Evolutionary conservation across 176 grass and related monocot genomes (phyloP).

Genomic region (Oryza coarctata): DNA sequence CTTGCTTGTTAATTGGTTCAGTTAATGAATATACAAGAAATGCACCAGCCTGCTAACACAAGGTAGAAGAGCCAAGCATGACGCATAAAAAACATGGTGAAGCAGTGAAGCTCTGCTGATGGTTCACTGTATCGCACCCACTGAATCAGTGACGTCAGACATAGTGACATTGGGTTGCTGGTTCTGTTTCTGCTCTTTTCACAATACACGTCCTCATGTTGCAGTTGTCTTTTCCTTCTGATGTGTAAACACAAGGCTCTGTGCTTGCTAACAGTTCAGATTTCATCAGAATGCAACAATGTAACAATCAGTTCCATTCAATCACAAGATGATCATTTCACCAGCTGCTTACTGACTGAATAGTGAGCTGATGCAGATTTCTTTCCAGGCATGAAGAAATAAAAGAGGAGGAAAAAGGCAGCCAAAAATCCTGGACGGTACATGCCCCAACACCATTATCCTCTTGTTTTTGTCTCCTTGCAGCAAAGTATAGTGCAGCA

Average conservation of each 20-base stretch:
- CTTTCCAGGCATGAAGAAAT: neutral
- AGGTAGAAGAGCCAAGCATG: neutral
- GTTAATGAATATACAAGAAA: neutral
- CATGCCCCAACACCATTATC: conserved; percentile 44
- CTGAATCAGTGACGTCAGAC: neutral
- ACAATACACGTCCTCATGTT: neutral
- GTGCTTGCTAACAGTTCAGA: neutral
- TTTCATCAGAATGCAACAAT: neutral
- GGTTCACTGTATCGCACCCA: neutral
- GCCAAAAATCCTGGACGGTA: conserved; percentile 40
- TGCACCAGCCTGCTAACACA: neutral
- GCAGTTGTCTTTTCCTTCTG: neutral
- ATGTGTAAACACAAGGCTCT: neutral
- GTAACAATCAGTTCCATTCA: neutral
- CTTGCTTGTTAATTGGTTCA: neutral
- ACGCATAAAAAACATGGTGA: neutral
- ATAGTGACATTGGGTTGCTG: neutral
- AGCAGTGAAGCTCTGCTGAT: neutral
- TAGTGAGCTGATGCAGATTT: neutral
- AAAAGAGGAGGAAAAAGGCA: neutral
- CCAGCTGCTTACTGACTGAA: neutral
- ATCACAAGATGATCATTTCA: neutral
- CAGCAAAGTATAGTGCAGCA: conserved; percentile 9
- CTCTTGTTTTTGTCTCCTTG: conserved; percentile 30
- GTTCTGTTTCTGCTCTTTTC: neutral